Evolutionary conservation across 2,329 filamentous ascomycete genomes (phyloP).

Genomic region (Paradendryphiella salina): DNA sequence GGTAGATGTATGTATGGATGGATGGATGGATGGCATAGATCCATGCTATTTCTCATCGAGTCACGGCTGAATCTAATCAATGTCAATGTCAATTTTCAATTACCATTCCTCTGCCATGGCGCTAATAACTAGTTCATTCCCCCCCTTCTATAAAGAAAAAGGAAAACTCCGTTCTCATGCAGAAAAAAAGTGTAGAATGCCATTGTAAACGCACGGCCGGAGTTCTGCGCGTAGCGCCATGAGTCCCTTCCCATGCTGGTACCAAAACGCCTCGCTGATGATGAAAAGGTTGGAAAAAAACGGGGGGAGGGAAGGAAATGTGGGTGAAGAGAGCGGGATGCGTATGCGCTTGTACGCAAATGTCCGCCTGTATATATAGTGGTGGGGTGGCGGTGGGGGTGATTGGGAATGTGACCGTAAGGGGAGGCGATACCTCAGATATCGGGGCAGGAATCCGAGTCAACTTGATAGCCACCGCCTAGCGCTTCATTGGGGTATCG

Average conservation of each 20-base stretch:
- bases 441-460: not conserved
- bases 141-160: too few species aligned
- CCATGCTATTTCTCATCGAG: too few species aligned
- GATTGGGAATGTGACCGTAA: not conserved
- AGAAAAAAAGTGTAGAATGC: constrained; percentile 15
- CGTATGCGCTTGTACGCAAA: constrained; percentile 7
- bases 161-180: not conserved
- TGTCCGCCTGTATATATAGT: not conserved
- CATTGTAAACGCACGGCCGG: constrained; percentile 6
- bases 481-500: constrained; percentile 19
- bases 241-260: constrained; percentile 10
- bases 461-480: not conserved
- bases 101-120: too few species aligned
- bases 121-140: too few species aligned
- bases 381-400: not conserved
- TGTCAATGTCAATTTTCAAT: too few species aligned
- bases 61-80: too few species aligned
- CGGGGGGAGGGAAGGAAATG: constrained; percentile 6
- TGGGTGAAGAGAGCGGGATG: constrained; percentile 2
- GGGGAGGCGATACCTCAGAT: not conserved
- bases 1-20: too few species aligned
- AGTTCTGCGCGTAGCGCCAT: not conserved
- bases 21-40: too few species aligned
- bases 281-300: constrained; percentile 9
- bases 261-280: constrained; percentile 33